Conservation (phyloP, 2,329 filamentous ascomycete species). For the Diaporthe velutina region DNA sequence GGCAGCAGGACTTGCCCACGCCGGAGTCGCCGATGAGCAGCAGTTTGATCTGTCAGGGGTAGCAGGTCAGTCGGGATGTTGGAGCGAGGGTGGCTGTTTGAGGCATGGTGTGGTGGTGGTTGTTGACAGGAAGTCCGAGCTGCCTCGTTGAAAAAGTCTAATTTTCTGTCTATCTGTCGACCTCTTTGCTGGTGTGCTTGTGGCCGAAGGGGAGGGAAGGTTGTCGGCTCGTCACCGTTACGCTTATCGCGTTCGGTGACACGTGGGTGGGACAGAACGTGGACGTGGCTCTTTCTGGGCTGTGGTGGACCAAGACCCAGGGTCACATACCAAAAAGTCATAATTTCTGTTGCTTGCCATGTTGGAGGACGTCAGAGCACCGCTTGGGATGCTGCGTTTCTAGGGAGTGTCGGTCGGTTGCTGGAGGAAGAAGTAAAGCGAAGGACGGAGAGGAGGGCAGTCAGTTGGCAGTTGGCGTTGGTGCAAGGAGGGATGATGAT, state of each 20-base stretch:
- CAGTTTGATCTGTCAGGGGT: slow-evolving; percentile 83
- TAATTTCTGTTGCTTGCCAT: slow-evolving; percentile 99
- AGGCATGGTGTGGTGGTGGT: background rate
- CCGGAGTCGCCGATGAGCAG: slow-evolving; percentile 97
- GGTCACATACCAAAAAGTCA: slow-evolving; percentile 88
- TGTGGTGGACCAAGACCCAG: slow-evolving; percentile 40
- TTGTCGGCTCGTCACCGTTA: slow-evolving; percentile 13
- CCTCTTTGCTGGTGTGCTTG: background rate
- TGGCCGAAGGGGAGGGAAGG: background rate
- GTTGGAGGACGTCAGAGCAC: slow-evolving; percentile 48
- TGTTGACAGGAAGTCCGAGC: background rate
- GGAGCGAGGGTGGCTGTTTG: background rate
- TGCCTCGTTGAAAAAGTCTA: background rate
- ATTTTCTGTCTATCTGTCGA: background rate
- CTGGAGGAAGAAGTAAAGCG: slow-evolving; percentile 10
- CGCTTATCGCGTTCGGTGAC: slow-evolving; percentile 35
- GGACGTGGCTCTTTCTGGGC: slow-evolving; percentile 40
- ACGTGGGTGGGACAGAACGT: slow-evolving; percentile 32
- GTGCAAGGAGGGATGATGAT: slow-evolving; percentile 31
- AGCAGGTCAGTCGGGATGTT: slow-evolving; percentile 16
- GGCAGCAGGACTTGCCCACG: slow-evolving; percentile 96
- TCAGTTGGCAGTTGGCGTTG: slow-evolving; percentile 26
- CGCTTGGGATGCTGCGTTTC: slow-evolving; percentile 32
- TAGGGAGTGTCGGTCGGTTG: slow-evolving; percentile 29
- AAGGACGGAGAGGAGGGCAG: slow-evolving; percentile 19